Evolutionary conservation across 176 grass and related monocot genomes (phyloP).

Genomic region (Lolium perenne): DNA sequence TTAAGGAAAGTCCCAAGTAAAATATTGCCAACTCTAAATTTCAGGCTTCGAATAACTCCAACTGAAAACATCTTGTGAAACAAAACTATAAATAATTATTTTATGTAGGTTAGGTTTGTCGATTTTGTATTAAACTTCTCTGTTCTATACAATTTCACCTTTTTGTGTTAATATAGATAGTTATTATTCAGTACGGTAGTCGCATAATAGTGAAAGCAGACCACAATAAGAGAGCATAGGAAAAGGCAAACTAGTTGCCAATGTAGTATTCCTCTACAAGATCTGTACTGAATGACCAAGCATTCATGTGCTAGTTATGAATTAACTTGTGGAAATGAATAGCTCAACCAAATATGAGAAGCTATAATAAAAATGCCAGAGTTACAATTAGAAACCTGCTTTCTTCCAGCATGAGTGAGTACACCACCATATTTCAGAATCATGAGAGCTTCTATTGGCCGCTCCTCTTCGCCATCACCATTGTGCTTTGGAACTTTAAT

Average conservation of each 20-base stretch:
- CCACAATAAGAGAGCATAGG: not conserved
- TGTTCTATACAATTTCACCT: not conserved
- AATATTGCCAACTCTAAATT: not conserved
- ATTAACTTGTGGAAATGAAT: constrained; percentile 33
- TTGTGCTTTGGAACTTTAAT: constrained; percentile 76
- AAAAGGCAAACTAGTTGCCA: not conserved
- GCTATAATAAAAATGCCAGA: constrained; percentile 14
- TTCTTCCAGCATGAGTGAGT: constrained; percentile 98
- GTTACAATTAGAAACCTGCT: constrained; percentile 61
- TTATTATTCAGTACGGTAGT: not conserved
- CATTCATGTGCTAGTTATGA: constrained; percentile 1
- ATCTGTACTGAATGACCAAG: constrained; percentile 16
- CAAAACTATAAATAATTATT: not conserved
- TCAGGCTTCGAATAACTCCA: not conserved
- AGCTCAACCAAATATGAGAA: constrained; percentile 25
- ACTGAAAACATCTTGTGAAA: not conserved
- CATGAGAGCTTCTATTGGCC: constrained; percentile 93
- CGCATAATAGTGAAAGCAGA: not conserved
- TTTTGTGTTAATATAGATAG: not conserved
- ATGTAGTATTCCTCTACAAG: constrained; percentile 20
- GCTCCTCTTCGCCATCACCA: constrained; percentile 78
- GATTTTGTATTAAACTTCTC: not conserved
- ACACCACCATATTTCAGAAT: constrained; percentile 99
- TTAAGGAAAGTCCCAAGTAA: not conserved
- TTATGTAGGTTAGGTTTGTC: not conserved